These are phyloP conservation scores for Ramularia endophylla DNA, from an alignment of 2,329 filamentous ascomycete species.

Conservation along the genomic window DNA sequence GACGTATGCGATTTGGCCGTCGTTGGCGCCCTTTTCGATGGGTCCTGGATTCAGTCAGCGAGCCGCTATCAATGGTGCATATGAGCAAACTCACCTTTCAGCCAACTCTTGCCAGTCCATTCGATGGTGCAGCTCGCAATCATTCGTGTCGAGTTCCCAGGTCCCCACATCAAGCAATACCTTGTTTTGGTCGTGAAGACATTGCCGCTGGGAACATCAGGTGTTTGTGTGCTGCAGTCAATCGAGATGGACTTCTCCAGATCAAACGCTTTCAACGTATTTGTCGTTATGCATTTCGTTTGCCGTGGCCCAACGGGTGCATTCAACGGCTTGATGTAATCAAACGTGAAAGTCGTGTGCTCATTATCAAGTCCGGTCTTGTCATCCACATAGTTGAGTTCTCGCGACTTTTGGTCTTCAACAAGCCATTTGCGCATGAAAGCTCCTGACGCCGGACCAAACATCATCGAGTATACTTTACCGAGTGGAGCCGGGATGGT, in stretches of 20 bases:
- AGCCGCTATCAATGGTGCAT: background rate
- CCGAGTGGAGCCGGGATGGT: conserved; percentile 80
- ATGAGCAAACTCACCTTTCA: conserved; percentile 63
- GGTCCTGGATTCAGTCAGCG: conserved; percentile 54
- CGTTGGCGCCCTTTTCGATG: conserved; percentile 91
- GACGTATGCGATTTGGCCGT: conserved; percentile 79
- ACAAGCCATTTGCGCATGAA: conserved; percentile 87
- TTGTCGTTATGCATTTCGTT: conserved; percentile 87
- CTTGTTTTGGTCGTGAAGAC: conserved; percentile 88
- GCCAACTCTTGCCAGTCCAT: conserved; percentile 97
- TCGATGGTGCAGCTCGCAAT: conserved; percentile 87
- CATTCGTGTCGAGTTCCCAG: conserved; percentile 76
- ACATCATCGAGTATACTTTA: conserved; percentile 83
- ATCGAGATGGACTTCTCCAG: conserved; percentile 81
- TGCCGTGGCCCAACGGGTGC: conserved; percentile 83
- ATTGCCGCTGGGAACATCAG: conserved; percentile 91
- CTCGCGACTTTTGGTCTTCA: conserved; percentile 79
- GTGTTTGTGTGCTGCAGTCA: conserved; percentile 78
- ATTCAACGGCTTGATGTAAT: conserved; percentile 86
- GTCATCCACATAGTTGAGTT: conserved; percentile 78
- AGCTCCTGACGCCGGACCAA: conserved; percentile 68
- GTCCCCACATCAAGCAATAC: conserved; percentile 90
- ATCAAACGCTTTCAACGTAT: conserved; percentile 78
- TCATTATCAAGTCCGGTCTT: conserved; percentile 67
- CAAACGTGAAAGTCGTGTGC: conserved; percentile 67